phyloP scores from a whole-genome alignment of 2,329 filamentous ascomycete genomes.

The Nakataea oryzae region DNA sequence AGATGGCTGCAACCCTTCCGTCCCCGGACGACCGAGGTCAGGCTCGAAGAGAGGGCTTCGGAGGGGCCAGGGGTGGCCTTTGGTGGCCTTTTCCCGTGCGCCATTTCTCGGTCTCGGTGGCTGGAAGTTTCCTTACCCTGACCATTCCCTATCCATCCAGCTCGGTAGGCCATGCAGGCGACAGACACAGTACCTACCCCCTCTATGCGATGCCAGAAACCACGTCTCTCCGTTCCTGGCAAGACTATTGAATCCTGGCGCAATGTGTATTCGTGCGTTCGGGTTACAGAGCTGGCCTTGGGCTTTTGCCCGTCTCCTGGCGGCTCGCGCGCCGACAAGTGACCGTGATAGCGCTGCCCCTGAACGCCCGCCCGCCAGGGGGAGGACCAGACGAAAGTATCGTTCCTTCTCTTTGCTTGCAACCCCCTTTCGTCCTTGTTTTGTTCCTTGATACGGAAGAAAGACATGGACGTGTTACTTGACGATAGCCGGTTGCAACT shows the following conservation, averaged over 20 bases:
- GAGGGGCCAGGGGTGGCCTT: not conserved
- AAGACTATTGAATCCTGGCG: not conserved
- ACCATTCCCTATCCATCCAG: not conserved
- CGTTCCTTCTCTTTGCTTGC: not conserved
- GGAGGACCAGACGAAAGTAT: not conserved
- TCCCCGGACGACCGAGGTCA: too few species aligned
- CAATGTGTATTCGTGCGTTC: not conserved
- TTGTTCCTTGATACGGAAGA: not conserved
- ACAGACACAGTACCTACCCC: not conserved
- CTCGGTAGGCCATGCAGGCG: not conserved
- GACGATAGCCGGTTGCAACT: not conserved
- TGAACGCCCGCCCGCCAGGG: not conserved
- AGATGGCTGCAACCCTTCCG: not conserved
- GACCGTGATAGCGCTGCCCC: not conserved
- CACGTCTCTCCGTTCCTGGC: not conserved
- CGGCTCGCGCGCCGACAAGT: not conserved
- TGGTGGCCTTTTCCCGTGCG: too few species aligned
- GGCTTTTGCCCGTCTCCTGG: not conserved
- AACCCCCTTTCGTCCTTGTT: not conserved
- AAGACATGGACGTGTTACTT: not conserved
- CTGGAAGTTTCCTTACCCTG: not conserved
- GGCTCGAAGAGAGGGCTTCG: not conserved
- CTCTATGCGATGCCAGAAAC: not conserved
- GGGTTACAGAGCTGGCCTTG: not conserved
- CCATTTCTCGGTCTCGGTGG: not conserved